These are phyloP conservation scores for Hansfordia pulvinata DNA, from an alignment of 2,329 filamentous ascomycete genomes.

Conservation along the genomic window DNA sequence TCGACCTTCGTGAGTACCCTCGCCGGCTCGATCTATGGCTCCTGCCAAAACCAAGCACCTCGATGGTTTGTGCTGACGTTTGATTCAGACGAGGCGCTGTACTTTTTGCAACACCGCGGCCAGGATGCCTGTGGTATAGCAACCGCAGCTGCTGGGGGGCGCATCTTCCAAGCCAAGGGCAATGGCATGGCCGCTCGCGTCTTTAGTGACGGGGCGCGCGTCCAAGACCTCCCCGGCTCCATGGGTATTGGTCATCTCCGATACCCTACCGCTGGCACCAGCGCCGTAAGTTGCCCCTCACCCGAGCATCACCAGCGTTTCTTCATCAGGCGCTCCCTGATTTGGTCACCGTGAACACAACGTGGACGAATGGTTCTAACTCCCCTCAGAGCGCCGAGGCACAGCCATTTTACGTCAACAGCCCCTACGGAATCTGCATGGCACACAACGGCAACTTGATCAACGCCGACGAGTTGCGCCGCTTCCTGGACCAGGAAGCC, in stretches of 20 bases:
- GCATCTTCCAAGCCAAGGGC: conserved; percentile 82
- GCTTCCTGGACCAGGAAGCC: conserved; percentile 62
- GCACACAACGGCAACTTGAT: conserved; percentile 84
- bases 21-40: conserved; percentile 40
- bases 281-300: conserved; percentile 23
- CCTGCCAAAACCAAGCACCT: conserved; percentile 10
- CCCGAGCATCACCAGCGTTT: too few relatives aligned
- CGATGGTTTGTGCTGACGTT: too few relatives aligned
- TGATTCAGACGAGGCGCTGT: conserved; percentile 10
- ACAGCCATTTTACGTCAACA: conserved; percentile 88
- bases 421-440: conserved; percentile 69
- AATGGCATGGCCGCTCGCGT: conserved; percentile 79
- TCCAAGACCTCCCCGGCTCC: conserved; percentile 65
- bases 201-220: conserved; percentile 65
- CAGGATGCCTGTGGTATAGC: conserved; percentile 82
- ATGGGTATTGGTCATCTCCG: conserved; percentile 80
- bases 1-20: conserved; percentile 57
- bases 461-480: conserved; percentile 55
- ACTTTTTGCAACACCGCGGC: conserved; percentile 42
- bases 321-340: too few relatives aligned
- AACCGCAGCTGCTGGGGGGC: conserved; percentile 58
- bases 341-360: too few relatives aligned
- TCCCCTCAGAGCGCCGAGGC: conserved; percentile 62
- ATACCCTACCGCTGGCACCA: conserved; percentile 82
- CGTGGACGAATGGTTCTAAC: conserved; percentile 1